Evolutionary conservation across 129 eudicot species (phyloP).

Genomic region (Silybum marianum): DNA sequence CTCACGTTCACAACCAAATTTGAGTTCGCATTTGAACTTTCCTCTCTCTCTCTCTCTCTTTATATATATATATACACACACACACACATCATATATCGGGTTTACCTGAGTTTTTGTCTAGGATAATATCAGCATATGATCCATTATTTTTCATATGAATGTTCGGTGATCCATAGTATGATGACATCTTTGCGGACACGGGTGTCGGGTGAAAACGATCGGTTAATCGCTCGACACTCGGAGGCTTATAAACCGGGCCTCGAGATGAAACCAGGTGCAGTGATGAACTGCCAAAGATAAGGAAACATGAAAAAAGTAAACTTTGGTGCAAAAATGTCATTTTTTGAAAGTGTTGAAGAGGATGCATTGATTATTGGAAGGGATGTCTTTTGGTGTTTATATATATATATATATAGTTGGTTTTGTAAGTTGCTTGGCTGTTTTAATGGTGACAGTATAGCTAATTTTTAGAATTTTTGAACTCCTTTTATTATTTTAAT

Average conservation of each 20-base stretch:
- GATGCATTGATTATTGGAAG: constrained; percentile 19
- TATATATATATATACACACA: not conserved
- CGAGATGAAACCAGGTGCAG: constrained; percentile 35
- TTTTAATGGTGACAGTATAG: not conserved
- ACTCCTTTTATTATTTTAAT: not conserved
- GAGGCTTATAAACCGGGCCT: constrained; percentile 53
- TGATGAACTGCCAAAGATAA: constrained; percentile 6
- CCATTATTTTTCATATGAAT: constrained; percentile 56
- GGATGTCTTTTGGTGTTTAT: constrained; percentile 29
- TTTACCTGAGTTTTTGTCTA: constrained; percentile 71
- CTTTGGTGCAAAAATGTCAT: constrained; percentile 45
- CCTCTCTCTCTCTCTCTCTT: no score
- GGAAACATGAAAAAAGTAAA: constrained; percentile 29
- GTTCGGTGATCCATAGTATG: constrained; percentile 56
- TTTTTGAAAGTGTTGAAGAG: constrained; percentile 14
- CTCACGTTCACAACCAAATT: no score
- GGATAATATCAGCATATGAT: constrained; percentile 54
- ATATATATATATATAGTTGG: no score
- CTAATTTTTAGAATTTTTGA: not conserved
- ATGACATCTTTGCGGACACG: constrained; percentile 38
- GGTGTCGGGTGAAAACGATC: constrained; percentile 47
- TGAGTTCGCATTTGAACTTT: no score
- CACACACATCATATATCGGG: not conserved
- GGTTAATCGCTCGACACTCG: constrained; percentile 59
- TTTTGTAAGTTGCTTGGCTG: constrained; percentile 26